These are phyloP conservation scores for Biscogniauxia sp. DNA, from an alignment of 2,329 filamentous ascomycete genomes.

Conservation along the genomic window DNA sequence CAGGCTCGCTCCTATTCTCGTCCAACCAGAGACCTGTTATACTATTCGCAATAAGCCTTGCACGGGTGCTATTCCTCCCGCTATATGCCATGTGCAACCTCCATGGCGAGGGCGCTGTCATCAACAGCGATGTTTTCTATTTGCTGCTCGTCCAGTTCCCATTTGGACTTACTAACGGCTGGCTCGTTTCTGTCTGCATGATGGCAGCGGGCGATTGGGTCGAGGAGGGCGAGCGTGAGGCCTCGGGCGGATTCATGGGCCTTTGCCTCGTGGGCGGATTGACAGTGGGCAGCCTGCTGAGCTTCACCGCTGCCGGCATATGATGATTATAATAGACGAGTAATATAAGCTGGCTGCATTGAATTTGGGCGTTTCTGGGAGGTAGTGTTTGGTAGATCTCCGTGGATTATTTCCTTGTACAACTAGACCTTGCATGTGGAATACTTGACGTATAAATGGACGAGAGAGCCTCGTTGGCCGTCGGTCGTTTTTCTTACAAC, in stretches of 20 bases:
- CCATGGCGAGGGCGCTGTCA: conserved; percentile 66
- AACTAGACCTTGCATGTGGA: background rate
- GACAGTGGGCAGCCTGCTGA: conserved; percentile 81
- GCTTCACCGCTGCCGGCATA: conserved; percentile 67
- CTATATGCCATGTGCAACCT: conserved; percentile 91
- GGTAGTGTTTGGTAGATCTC: background rate
- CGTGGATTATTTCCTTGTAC: background rate
- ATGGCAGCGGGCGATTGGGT: conserved; percentile 85
- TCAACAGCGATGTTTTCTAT: conserved; percentile 86
- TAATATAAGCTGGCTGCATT: conserved; percentile 9
- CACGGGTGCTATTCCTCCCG: conserved; percentile 71
- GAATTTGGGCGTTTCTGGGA: conserved; percentile 5
- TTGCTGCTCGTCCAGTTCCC: conserved; percentile 76
- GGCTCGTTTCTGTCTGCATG: conserved; percentile 84
- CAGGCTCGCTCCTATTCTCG: conserved; percentile 58
- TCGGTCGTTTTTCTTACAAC: background rate
- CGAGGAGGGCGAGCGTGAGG: conserved; percentile 77
- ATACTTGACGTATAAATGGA: background rate
- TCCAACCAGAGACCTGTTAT: conserved; percentile 59
- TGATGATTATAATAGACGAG: conserved; percentile 31
- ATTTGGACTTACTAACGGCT: conserved; percentile 86
- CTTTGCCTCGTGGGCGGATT: conserved; percentile 83
- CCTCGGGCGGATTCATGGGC: conserved; percentile 91
- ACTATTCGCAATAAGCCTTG: conserved; percentile 66
- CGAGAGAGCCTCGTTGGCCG: background rate